These are phyloP conservation scores for Hydrangea macrophylla DNA, from an alignment of 148 eudicot genomes.

Conservation along the genomic window DNA sequence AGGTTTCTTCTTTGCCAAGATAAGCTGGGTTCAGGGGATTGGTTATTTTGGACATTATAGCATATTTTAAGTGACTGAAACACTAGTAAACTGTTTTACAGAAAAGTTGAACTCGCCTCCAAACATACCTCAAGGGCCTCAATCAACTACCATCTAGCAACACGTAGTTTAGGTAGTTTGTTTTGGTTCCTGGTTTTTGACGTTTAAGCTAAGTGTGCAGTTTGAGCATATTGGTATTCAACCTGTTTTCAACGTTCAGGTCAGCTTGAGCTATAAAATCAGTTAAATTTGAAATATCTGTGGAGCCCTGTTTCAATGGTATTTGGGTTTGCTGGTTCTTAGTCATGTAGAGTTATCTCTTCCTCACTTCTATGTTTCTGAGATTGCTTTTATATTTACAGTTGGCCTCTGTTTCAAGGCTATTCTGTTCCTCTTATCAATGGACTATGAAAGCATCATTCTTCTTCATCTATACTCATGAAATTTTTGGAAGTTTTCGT, in stretches of 20 bases:
- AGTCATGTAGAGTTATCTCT: background rate
- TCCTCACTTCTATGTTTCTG: background rate
- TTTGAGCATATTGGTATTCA: background rate
- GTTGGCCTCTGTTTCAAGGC: background rate
- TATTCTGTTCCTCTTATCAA: background rate
- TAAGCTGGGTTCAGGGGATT: background rate
- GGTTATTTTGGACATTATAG: background rate
- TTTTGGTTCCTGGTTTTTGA: background rate
- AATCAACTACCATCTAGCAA: background rate
- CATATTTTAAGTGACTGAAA: background rate
- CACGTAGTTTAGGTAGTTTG: background rate
- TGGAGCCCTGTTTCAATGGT: background rate
- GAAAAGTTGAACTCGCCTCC: background rate
- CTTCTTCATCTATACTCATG: slow-evolving; percentile 3
- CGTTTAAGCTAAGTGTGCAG: background rate
- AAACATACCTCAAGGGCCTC: background rate
- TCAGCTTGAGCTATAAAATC: background rate
- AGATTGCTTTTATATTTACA: background rate
- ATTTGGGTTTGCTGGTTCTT: background rate
- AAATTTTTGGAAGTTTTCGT: background rate
- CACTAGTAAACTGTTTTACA: background rate
- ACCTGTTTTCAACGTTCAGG: background rate
- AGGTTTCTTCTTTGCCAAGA: background rate
- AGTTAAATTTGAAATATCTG: background rate
- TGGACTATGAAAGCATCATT: background rate